Evolutionary conservation across 2,329 filamentous ascomycete genomes (phyloP).

Genomic region (Alternaria brassicicola): DNA sequence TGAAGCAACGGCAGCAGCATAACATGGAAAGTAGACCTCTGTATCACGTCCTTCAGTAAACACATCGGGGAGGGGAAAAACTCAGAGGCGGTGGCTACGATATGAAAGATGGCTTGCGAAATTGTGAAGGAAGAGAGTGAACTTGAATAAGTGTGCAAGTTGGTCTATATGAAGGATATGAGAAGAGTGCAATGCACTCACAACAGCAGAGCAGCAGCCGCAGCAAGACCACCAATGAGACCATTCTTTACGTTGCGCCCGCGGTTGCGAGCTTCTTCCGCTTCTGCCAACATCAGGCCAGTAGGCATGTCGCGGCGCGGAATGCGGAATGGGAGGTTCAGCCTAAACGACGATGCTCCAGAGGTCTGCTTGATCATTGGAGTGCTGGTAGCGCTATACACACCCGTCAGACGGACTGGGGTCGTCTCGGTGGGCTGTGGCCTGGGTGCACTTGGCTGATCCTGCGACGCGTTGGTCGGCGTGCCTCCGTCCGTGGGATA

Average conservation of each 20-base stretch:
- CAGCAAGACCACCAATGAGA: slow-evolving; percentile 4
- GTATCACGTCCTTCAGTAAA: neutral
- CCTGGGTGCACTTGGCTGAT: neutral
- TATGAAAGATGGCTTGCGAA: neutral
- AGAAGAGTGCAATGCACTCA: slow-evolving; percentile 12
- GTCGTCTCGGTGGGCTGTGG: neutral
- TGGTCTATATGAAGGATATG: neutral
- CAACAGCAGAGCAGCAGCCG: slow-evolving; percentile 3
- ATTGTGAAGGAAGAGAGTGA: neutral
- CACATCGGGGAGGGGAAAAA: neutral
- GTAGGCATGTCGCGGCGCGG: neutral
- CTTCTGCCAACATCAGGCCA: neutral
- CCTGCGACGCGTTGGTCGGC: neutral
- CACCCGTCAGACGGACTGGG: slow-evolving; percentile 4
- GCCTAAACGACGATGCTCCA: slow-evolving; percentile 2
- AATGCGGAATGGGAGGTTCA: neutral
- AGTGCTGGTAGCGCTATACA: slow-evolving; percentile 11
- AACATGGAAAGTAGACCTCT: slow-evolving; percentile 4
- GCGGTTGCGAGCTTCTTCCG: neutral
- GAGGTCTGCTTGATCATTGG: neutral
- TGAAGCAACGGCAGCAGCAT: neutral
- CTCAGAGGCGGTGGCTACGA: neutral
- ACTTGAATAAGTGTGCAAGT: neutral
- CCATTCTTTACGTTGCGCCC: neutral
- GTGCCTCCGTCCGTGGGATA: slow-evolving; percentile 11